These are phyloP conservation scores for Pseudogymnoascus verrucosus DNA, from an alignment of 2,329 filamentous ascomycete species.

Conservation along the genomic window DNA sequence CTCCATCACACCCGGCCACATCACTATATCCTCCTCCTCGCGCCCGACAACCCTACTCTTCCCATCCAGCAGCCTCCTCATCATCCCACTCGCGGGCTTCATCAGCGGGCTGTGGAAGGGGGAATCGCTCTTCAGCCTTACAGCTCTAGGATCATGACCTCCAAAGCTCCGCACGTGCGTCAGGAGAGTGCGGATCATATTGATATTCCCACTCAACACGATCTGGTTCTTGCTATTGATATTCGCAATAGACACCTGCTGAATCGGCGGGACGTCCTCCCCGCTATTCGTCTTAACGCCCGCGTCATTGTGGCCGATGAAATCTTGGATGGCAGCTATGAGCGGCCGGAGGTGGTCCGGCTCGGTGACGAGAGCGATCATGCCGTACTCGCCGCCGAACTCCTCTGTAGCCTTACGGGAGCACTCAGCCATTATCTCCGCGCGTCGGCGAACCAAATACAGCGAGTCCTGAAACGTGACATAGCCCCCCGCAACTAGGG, in stretches of 20 bases:
- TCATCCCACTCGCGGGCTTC: conserved; percentile 70
- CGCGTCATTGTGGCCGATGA: conserved; percentile 61
- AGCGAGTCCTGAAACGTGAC: conserved; percentile 71
- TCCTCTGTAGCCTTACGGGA: conserved; percentile 56
- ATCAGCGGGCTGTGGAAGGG: conserved; percentile 92
- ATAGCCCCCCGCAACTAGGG: conserved; percentile 77
- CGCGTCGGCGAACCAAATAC: conserved; percentile 66
- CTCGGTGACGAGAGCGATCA: conserved; percentile 89
- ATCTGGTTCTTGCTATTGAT: conserved; percentile 96
- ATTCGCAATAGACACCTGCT: conserved; percentile 86
- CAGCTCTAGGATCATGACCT: conserved; percentile 82
- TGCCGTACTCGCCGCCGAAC: conserved; percentile 78
- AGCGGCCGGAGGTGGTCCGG: conserved; percentile 63
- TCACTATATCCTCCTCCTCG: conserved; percentile 56
- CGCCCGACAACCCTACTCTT: conserved; percentile 46
- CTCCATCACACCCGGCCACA: conserved; percentile 65
- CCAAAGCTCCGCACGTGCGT: conserved; percentile 82
- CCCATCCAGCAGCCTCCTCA: conserved; percentile 59
- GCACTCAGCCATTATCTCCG: conserved; percentile 75
- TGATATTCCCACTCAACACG: conserved; percentile 80
- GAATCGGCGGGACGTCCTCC: conserved; percentile 63
- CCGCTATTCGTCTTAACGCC: conserved; percentile 60
- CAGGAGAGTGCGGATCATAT: conserved; percentile 71
- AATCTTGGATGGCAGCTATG: conserved; percentile 68
- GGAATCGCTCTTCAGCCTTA: conserved; percentile 76